Base-by-base conservation (phyloP, 495 filamentous ascomycete species). In the Hyaloscypha variabilis region DNA sequence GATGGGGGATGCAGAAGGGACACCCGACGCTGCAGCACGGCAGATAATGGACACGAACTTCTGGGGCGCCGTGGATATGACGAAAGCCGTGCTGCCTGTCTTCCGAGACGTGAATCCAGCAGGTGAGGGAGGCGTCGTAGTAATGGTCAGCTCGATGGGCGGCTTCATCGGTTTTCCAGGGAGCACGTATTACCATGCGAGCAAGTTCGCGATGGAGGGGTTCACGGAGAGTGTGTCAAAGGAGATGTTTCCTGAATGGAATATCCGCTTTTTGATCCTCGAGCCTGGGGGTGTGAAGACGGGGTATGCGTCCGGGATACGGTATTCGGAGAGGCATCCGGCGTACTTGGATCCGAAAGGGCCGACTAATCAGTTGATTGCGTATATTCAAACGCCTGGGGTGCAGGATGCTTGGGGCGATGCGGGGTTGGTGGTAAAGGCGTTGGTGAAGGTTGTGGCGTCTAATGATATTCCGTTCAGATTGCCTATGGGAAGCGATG, bases 31-130 rank as follows among this genome's bases (percentile, higher is more conserved):
- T 3, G 72, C 78, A 46, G 71, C 76, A 6, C 77, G 76, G n/a
- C 61, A 57, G 8, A 58, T 80, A 34, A 64, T 86, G 55, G 83
- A 85, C 21, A 81, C 81, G 36, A 79, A 82, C 67, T 88, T 85
- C 76, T 87, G 77, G 76, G 83, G 76, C 21, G 72, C 77, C 21
- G 77, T 83, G 0, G 53, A 70, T 25, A 62, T 84, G 17, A 81
- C 76, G 3, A 73, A 69, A 56, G 69, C 74, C 31, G 80, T 77
- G 2, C 55, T 86, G 49, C 69, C 73, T 2, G 72, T 83, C 10
- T 74, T 87, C 66, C 74, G 83, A 10, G 77, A 81, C 23, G 70
- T 72, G 25, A 66, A 58, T 19, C 60, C 60, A 11, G 21, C 17
- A 1, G 60, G 60, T 17, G 14, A 19, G 3, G 60, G 60, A 23